A percentile compares a stretch with the other conserved stretches of the same genome.
Evolutionary conservation across 768 basidiomycete genomes (phyloP).

Genomic region (Lyophyllum semitale): DNA sequence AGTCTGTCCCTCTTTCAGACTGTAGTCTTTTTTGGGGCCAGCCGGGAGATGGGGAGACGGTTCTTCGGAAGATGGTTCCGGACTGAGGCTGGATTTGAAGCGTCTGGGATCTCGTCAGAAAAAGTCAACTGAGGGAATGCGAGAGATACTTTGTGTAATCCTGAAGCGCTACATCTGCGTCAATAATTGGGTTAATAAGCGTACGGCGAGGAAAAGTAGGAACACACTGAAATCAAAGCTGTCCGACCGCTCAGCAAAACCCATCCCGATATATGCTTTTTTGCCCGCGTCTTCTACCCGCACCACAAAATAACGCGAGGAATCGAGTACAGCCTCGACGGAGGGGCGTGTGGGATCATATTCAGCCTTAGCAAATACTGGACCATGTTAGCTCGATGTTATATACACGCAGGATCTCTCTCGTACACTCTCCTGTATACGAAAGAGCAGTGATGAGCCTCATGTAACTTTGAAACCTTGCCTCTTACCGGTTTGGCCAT

Average conservation of each 20-base stretch:
- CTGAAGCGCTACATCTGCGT: constrained; percentile 77
- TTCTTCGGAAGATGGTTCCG: constrained; percentile 40
- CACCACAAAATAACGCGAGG: constrained; percentile 92
- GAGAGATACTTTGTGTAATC: constrained; percentile 75
- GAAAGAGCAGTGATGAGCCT: constrained; percentile 9
- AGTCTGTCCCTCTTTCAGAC: constrained; percentile 92
- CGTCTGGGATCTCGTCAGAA: constrained; percentile 43
- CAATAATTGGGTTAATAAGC: constrained; percentile 5
- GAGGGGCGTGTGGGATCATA: constrained; percentile 79
- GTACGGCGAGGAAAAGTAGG: neutral
- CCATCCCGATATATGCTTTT: constrained; percentile 93
- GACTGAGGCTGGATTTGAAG: constrained; percentile 63
- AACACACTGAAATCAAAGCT: constrained; percentile 90
- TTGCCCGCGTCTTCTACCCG: constrained; percentile 86
- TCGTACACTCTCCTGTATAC: constrained; percentile 75
- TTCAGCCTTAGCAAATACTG: constrained; percentile 86
- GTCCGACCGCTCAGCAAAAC: constrained; percentile 85
- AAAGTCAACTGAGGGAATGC: neutral
- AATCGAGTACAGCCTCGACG: constrained; percentile 95
- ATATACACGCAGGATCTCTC: constrained; percentile 12
- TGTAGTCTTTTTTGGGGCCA: constrained; percentile 92
- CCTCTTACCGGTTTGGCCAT: constrained; percentile 68
- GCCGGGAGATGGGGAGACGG: constrained; percentile 70
- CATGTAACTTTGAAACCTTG: neutral
- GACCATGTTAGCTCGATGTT: constrained; percentile 18